Evolutionary conservation across 2,329 filamentous ascomycete species (phyloP).

Genomic region (Venturia pyrina): DNA sequence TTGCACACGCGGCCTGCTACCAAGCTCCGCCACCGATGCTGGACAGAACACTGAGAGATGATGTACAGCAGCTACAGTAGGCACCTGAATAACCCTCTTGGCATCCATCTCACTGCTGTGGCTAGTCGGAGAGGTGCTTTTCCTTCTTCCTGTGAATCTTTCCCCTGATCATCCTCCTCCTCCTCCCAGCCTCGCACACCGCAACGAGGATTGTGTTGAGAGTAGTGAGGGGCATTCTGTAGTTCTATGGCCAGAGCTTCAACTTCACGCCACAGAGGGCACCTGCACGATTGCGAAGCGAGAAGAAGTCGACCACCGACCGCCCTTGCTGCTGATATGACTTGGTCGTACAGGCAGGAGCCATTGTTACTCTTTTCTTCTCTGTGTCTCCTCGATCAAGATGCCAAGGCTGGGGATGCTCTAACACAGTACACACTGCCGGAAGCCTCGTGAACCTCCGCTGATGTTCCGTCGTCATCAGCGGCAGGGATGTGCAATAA

Average conservation of each 20-base stretch:
- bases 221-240: slow-evolving; percentile 5
- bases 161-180: neutral
- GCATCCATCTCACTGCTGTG: neutral
- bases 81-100: slow-evolving; percentile 4
- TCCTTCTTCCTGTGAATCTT: too few relatives aligned
- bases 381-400: neutral
- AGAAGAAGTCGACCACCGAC: neutral
- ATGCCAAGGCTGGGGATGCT: neutral
- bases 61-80: neutral
- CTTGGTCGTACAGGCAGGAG: neutral
- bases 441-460: neutral
- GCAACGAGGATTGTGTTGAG: neutral
- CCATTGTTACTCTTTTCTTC: neutral
- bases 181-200: slow-evolving; percentile 5
- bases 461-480: slow-evolving; percentile 5
- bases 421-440: neutral
- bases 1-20: slow-evolving; percentile 6
- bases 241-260: neutral
- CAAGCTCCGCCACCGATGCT: neutral
- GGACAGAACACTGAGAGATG: neutral
- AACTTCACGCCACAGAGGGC: neutral
- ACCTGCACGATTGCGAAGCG: neutral
- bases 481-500: neutral
- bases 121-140: neutral
- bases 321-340: neutral